Evolutionary conservation across 257 asterid genomes (phyloP).

Genomic region (Solanum appendiculatum): DNA sequence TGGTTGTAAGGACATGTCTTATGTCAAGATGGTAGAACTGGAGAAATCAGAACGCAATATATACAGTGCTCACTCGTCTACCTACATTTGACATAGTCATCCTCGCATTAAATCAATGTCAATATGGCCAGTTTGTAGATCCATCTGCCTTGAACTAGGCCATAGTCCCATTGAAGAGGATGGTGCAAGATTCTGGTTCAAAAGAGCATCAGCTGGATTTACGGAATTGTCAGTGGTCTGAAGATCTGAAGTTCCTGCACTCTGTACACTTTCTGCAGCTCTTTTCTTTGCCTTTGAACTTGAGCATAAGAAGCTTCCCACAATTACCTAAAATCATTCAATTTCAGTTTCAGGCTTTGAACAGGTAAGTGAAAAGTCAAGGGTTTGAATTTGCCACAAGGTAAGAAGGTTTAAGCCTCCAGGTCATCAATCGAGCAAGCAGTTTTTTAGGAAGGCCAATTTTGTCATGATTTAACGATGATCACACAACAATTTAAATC

Average conservation of each 20-base stretch:
- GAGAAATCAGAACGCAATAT: slow-evolving; percentile 15
- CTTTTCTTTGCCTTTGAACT: slow-evolving; percentile 42
- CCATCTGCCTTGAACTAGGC: slow-evolving; percentile 34
- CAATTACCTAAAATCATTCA: slow-evolving; percentile 44
- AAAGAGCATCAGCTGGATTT: slow-evolving; percentile 27
- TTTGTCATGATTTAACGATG: background rate
- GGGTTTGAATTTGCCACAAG: background rate
- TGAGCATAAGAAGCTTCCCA: slow-evolving; percentile 47
- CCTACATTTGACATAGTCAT: slow-evolving; percentile 12
- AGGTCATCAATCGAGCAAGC: background rate
- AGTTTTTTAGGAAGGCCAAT: background rate
- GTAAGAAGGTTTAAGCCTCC: background rate
- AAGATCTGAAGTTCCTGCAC: slow-evolving; percentile 31
- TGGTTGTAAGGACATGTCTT: background rate
- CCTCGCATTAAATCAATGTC: slow-evolving; percentile 43
- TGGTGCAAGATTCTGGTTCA: slow-evolving; percentile 31
- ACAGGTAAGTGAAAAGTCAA: background rate
- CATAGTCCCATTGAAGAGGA: slow-evolving; percentile 43
- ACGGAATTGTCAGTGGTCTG: slow-evolving; percentile 16
- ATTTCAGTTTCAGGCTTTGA: background rate
- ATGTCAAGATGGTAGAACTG: slow-evolving; percentile 8
- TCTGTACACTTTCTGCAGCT: slow-evolving; percentile 24
- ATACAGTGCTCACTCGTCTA: slow-evolving; percentile 12
- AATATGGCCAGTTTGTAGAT: slow-evolving; percentile 17
- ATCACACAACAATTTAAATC: background rate